Evolutionary conservation across 2,329 filamentous ascomycete species (phyloP), one percentile per base, ranked within the genome.

Genomic region (Bipolaris zeicola): DNA sequence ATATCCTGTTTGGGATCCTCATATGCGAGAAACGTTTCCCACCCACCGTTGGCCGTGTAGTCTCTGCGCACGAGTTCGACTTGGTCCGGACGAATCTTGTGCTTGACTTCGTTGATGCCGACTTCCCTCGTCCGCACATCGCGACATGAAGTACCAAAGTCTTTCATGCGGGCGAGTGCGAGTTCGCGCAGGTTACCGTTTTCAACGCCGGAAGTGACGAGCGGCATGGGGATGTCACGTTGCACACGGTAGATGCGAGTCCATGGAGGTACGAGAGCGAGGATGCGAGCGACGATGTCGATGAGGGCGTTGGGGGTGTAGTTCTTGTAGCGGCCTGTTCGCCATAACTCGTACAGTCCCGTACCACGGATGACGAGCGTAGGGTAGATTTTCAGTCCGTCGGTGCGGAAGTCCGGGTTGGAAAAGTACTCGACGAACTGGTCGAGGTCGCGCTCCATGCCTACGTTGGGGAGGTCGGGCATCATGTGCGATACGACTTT

Each of bases 401-500:
- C 95, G 1, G 96, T 99, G 57, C 95, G 86, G 81, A 99, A 99
- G 39, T 88, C 92, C 0, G 95, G 95, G 74, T 92, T 98, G 73
- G 96, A 92, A 69, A 99, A 99, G 76, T 99, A 99, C 74, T 99
- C 96, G 62, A 91, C 86, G 77, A 99, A 99, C 68, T 99, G 95
- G 71, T 96, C 93, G 41, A 99, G 82, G 73, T 99, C 95, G 68
- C 95, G 89, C 78, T 99, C 96, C 90, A 98, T 96, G 54, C 95
- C 95, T 2, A 99, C 95, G 69, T 99, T 99, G 3, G 95, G 95
- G 45, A 99, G 79, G 74, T 99, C 95, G 1, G 95, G 95, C 95
- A 99, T 99, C 95, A 99, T 99, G 79, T 99, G 95, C 65, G 91
- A 96, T 61, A 99, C 95, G 0, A 99, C 95, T 77, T 99, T 99